Evolutionary conservation across 1,284 basidiomycete species (phyloP).

Genomic region (Malassezia furfur): DNA sequence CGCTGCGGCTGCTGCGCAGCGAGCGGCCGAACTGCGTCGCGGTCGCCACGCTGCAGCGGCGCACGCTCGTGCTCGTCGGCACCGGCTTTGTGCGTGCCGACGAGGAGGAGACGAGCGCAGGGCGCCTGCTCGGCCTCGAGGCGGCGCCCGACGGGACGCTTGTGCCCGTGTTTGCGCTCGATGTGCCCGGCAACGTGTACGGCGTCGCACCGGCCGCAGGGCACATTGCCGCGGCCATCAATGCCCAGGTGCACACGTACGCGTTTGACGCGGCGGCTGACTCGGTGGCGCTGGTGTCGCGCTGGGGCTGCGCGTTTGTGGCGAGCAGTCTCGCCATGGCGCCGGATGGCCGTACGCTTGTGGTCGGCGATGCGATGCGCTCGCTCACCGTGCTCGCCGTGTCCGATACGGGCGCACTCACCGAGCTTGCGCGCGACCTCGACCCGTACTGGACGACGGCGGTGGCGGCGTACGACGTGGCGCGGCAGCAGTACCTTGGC

Average conservation of each 20-base stretch:
- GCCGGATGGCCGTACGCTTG: constrained; percentile 20
- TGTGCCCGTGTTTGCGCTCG: constrained; percentile 20
- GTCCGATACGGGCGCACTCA: constrained; percentile 19
- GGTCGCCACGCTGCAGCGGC: constrained; percentile 12
- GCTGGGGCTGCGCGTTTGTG: constrained; percentile 39
- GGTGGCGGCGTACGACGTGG: constrained; percentile 25
- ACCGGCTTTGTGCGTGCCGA: constrained; percentile 26
- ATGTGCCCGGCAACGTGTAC: constrained; percentile 38
- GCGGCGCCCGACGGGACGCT: constrained; percentile 14
- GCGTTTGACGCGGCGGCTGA: constrained; percentile 2
- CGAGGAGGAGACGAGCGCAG: constrained; percentile 22
- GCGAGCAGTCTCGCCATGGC: constrained; percentile 29
- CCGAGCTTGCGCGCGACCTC: constrained; percentile 37
- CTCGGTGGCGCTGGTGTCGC: background rate
- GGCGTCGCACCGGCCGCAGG: constrained; percentile 21
- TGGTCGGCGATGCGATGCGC: constrained; percentile 42
- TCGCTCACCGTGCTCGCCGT: constrained; percentile 39
- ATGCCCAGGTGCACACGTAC: constrained; percentile 35
- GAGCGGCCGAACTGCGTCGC: constrained; percentile 38
- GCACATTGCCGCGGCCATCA: constrained; percentile 32
- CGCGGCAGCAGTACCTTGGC: constrained; percentile 35
- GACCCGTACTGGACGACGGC: constrained; percentile 46
- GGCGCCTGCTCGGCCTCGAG: constrained; percentile 28
- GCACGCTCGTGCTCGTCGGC: constrained; percentile 29
- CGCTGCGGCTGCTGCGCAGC: constrained; percentile 22